Evolutionary conservation across 176 grass and related monocot species (phyloP), one percentile per base, ranked within the genome.

Genomic region (Avena atlantica): DNA sequence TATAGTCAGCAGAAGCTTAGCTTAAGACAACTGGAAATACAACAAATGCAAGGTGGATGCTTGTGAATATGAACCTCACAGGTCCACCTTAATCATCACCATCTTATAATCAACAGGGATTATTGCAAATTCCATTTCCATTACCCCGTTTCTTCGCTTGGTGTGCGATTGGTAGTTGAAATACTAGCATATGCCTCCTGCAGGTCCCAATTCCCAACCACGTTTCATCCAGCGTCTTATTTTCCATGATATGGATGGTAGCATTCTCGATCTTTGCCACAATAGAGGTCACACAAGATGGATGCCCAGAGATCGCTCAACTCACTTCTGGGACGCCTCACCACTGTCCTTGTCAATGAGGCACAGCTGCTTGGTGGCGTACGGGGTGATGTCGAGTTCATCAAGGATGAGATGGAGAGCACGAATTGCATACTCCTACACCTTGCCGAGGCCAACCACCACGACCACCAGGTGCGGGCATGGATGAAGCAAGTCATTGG

Each of bases 381-480:
- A 37, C 69, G 17, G 0, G 37, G 37, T 37, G 69, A 71, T 1
- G 37, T 71, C 0, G 19, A 71, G 37, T 71, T 71, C 69, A 71
- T 71, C 69, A 71, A 71, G 34, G 69, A 71, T 4, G 69, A 71
- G 19, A 71, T 71, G 37, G 69, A 45, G 69, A n/a, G 69, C 69
- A 71, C 45, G 69, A 45, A 20, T 2, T 19, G 37, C 69, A 17
- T 45, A 8, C 37, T 71, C 19, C 69, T 71, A 9, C 69, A 71
- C 19, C 69, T 45, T 37, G 0, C 37, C 1, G 69, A 71, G 19
- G 17, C 69, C 19, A 20, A 71, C 9, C 37, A 71, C 19, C 37
- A 16, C 40, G 19, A 44, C 37, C 37, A n/a, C 19, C 69, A 45
- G 37, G 37, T 71, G 6, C 69, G 37, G 4, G 37, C 69, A 1